These are phyloP conservation scores for Solanum hybrid DNA, from an alignment of 305 asterid species.

Conservation along the genomic window DNA sequence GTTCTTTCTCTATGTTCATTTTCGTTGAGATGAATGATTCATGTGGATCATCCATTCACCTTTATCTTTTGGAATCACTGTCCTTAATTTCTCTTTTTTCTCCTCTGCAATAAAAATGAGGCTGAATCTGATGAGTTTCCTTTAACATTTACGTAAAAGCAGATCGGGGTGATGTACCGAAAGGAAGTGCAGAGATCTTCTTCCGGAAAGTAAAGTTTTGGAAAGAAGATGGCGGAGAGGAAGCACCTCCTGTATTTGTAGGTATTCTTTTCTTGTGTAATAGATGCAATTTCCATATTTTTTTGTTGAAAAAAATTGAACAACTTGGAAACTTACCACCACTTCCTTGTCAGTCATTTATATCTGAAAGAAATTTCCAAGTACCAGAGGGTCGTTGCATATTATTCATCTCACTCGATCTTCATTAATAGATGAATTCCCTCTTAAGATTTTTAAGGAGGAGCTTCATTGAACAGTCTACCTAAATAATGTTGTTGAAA, in stretches of 20 bases:
- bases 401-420: background rate
- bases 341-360: background rate
- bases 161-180: conserved; percentile 92
- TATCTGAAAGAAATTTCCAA: background rate
- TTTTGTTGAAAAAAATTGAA: background rate
- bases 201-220: conserved; percentile 99
- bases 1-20: background rate
- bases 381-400: background rate
- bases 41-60: background rate
- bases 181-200: conserved; percentile 96
- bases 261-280: conserved; percentile 36
- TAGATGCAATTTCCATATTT: background rate
- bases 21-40: background rate
- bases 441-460: background rate
- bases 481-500: background rate
- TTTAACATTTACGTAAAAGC: conserved; percentile 20
- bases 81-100: background rate
- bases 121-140: conserved; percentile 8
- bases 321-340: background rate
- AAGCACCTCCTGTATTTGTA: conserved; percentile 99
- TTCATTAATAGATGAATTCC: background rate
- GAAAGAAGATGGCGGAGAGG: conserved; percentile 96
- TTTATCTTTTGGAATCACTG: background rate
- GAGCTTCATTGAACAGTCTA: background rate
- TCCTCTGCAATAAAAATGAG: background rate